Percentiles rank a stretch among this genome's conserved stretches.
Conservation (phyloP, 805 yeast genomes). For the Cyberlindnera japonica region DNA sequence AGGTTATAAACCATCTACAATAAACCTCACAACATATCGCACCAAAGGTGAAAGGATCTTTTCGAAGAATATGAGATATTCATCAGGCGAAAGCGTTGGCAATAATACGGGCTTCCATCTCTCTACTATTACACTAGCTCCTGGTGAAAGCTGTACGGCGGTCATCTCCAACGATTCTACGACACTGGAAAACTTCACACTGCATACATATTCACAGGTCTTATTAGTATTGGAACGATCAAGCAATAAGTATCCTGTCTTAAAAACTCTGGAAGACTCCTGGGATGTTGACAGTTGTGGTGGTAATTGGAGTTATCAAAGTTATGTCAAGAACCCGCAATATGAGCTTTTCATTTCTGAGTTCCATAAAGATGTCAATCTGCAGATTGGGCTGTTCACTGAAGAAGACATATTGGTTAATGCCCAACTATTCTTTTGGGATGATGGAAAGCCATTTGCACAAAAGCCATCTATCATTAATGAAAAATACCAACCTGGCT, state of each 20-base stretch:
- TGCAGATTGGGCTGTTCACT: conserved; percentile 24
- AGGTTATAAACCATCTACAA: conserved; percentile 21
- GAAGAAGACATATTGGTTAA: conserved; percentile 33
- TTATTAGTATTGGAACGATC: conserved; percentile 32
- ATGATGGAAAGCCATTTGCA: conserved; percentile 30
- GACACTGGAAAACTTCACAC: conserved; percentile 17
- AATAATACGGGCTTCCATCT: conserved; percentile 39
- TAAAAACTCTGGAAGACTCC: conserved; percentile 30
- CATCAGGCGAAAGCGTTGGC: conserved; percentile 17
- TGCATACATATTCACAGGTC: conserved; percentile 17
- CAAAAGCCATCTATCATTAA: conserved; percentile 31
- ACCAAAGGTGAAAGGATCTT: conserved; percentile 32
- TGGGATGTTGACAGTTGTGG: conserved; percentile 49
- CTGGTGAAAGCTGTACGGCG: conserved; percentile 30
- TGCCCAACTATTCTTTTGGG: conserved; percentile 41
- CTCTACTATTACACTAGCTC: conserved; percentile 29
- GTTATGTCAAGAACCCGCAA: conserved; percentile 55
- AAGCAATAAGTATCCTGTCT: conserved; percentile 21
- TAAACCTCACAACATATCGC: conserved; percentile 29
- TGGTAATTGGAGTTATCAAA: conserved; percentile 48
- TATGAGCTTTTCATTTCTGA: conserved; percentile 34
- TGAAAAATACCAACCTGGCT: conserved; percentile 33
- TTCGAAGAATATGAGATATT: conserved; percentile 5
- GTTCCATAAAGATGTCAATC: conserved; percentile 16
- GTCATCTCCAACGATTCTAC: conserved; percentile 19